Evolutionary conservation across 1,139 yeast species (phyloP).

Genomic region (Tardiomyces blankii): DNA sequence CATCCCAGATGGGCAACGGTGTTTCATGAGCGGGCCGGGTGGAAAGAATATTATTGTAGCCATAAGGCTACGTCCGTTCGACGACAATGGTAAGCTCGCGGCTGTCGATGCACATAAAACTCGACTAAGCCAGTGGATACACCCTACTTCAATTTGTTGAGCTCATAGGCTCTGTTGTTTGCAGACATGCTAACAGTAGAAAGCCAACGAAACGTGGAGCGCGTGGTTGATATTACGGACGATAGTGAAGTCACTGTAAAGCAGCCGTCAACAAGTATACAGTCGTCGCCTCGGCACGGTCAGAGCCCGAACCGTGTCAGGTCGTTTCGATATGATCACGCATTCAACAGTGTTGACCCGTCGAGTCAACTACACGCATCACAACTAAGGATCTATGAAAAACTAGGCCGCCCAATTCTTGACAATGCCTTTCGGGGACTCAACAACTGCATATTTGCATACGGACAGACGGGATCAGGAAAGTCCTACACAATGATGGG

Average conservation of each 20-base stretch:
- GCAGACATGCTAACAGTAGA: background rate
- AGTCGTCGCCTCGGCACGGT: too few relatives aligned
- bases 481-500: constrained; percentile 91
- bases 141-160: background rate
- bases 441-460: constrained; percentile 90
- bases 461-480: constrained; percentile 98
- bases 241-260: background rate
- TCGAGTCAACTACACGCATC: constrained; percentile 28
- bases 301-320: background rate
- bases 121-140: too few relatives aligned
- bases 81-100: constrained; percentile 3
- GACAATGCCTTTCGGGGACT: constrained; percentile 82
- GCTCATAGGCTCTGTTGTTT: too few relatives aligned
- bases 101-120: too few relatives aligned
- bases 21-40: too few relatives aligned
- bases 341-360: background rate
- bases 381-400: constrained; percentile 62
- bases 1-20: too few relatives aligned
- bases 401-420: constrained; percentile 81
- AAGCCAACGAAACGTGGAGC: background rate
- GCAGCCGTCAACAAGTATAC: too few relatives aligned
- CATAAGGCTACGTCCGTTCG: constrained; percentile 6
- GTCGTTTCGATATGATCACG: background rate
- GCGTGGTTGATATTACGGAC: background rate
- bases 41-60: constrained; percentile 3